Conservation (phyloP, 2,329 filamentous ascomycete species). For the Colletotrichum musae region DNA sequence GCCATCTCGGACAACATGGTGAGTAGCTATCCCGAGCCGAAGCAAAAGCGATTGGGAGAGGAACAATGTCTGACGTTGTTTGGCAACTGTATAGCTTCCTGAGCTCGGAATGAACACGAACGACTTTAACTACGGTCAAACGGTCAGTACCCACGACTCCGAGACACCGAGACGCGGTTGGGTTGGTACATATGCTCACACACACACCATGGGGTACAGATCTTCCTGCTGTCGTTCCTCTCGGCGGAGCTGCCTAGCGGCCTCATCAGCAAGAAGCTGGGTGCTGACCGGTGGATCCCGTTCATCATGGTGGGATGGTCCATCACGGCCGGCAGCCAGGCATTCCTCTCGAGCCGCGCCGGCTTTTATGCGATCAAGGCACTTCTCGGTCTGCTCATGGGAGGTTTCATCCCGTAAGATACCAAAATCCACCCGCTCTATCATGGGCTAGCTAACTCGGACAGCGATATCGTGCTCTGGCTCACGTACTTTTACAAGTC, state of each 20-base stretch:
- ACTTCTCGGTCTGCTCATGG: slow-evolving; percentile 62
- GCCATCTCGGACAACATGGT: slow-evolving; percentile 58
- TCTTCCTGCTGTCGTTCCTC: slow-evolving; percentile 61
- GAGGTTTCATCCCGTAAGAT: slow-evolving; percentile 64
- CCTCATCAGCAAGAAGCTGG: slow-evolving; percentile 65
- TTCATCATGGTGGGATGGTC: slow-evolving; percentile 59
- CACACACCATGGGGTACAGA: slow-evolving; percentile 44
- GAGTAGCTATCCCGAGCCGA: slow-evolving; percentile 10
- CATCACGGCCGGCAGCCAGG: slow-evolving; percentile 55
- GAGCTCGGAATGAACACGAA: slow-evolving; percentile 60
- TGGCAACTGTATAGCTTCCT: slow-evolving; percentile 45
- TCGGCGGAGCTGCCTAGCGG: slow-evolving; percentile 64
- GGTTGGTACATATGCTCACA: slow-evolving; percentile 29
- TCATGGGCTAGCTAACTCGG: slow-evolving; percentile 2
- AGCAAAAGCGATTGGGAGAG: background rate
- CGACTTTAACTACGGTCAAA: slow-evolving; percentile 61
- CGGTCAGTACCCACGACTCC: slow-evolving; percentile 44
- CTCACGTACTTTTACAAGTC: slow-evolving; percentile 52
- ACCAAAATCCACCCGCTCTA: background rate
- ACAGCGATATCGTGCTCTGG: slow-evolving; percentile 49
- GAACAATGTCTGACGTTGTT: slow-evolving; percentile 5
- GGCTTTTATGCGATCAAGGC: slow-evolving; percentile 59
- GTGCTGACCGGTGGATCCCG: slow-evolving; percentile 62
- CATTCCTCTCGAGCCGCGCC: slow-evolving; percentile 52
- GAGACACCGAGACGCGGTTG: background rate